Conservation (phyloP, 768 basidiomycete species). For the Trametes maxima region DNA sequence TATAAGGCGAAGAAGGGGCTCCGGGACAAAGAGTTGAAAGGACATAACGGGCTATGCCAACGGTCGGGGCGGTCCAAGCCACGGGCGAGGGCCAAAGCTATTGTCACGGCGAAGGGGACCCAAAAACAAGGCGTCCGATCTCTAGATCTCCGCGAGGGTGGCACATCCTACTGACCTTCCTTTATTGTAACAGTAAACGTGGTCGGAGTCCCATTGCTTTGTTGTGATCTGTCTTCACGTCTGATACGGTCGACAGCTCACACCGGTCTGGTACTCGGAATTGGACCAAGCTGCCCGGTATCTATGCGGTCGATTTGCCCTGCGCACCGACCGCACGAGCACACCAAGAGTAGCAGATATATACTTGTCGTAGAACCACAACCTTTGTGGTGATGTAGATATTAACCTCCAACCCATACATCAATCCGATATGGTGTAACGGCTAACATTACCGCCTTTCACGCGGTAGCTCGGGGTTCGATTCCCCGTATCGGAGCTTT, state of each 20-base stretch:
- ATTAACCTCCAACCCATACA: too few species aligned
- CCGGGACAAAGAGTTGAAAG: conserved; percentile 20
- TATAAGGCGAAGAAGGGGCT: conserved; percentile 7
- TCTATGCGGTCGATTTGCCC: too few species aligned
- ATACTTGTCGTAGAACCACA: too few species aligned
- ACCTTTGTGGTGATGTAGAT: too few species aligned
- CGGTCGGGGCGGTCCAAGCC: conserved; percentile 20
- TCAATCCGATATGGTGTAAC: conserved; percentile 41
- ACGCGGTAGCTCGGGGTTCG: conserved; percentile 46
- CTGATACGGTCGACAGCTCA: background rate
- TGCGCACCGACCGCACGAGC: too few species aligned
- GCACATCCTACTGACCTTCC: conserved; percentile 14
- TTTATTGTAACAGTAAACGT: conserved; percentile 15
- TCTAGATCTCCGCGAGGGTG: conserved; percentile 16
- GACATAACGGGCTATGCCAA: conserved; percentile 14
- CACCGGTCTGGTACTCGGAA: background rate
- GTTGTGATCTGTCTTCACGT: conserved; percentile 5
- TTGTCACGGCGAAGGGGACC: conserved; percentile 19
- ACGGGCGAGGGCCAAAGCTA: conserved; percentile 12
- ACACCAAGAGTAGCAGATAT: too few species aligned
- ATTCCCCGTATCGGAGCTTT: conserved; percentile 43
- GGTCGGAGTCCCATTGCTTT: conserved; percentile 10
- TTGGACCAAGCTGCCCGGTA: too few species aligned
- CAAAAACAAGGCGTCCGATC: conserved; percentile 21
- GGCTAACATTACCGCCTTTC: conserved; percentile 43